Conservation (phyloP, 225 moss, liverwort and hornwort species). For the Thuidium tamariscinum region DNA sequence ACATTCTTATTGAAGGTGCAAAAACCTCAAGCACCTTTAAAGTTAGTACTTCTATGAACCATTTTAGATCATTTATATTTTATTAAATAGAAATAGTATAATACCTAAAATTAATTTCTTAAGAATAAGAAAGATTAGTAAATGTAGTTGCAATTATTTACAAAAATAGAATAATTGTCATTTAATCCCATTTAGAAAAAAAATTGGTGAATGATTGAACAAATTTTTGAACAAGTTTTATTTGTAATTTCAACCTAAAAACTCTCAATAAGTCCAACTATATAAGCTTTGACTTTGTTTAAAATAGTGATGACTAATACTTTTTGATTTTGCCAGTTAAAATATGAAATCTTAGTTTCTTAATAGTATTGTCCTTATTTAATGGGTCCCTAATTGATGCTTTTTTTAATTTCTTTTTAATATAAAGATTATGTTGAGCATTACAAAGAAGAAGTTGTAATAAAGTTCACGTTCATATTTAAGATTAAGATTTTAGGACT, state of each 20-base stretch:
- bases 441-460: no score
- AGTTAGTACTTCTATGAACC: fast-evolving
- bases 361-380: neutral
- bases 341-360: neutral
- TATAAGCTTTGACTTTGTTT: no score
- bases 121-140: neutral
- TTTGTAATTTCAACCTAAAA: neutral
- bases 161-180: neutral
- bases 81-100: no score
- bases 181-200: neutral
- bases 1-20: neutral
- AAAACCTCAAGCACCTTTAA: neutral
- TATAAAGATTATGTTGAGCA: no score
- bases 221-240: neutral
- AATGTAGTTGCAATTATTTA: neutral
- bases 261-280: neutral
- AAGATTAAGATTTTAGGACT: no score
- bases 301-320: no score
- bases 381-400: neutral
- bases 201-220: neutral
- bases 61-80: neutral
- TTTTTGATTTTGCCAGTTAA: neutral
- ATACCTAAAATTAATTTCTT: no score
- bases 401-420: no score
- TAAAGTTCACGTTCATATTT: no score